Conservation (phyloP, 2,329 filamentous ascomycete genomes). For the Fusarium drepaniforme region DNA sequence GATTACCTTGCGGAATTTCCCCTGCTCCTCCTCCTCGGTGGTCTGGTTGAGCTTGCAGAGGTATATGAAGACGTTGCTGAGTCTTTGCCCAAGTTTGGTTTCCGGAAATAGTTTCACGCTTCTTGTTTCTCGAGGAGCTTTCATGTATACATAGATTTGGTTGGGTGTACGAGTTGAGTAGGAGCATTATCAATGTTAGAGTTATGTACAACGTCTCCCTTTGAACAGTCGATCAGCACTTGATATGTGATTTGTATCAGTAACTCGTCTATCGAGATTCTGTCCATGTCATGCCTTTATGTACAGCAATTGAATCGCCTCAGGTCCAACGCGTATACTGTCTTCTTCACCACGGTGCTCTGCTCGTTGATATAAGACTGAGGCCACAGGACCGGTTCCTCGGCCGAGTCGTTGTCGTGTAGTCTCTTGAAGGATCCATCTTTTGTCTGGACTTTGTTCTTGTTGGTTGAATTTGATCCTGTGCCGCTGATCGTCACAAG, state of each 20-base stretch:
- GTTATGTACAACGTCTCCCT: too few species aligned
- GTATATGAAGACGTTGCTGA: not conserved
- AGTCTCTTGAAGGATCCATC: constrained; percentile 3
- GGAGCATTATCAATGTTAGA: not conserved
- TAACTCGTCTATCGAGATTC: not conserved
- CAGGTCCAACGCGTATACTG: not conserved
- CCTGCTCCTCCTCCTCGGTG: not conserved
- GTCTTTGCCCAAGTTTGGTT: not conserved
- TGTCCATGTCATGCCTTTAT: not conserved
- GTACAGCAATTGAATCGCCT: not conserved
- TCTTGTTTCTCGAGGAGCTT: not conserved
- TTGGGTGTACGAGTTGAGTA: not conserved
- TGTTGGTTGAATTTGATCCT: not conserved
- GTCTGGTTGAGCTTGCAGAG: not conserved
- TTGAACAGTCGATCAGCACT: not conserved
- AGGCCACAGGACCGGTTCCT: constrained; percentile 17
- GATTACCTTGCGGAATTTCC: not conserved
- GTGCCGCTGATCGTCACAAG: constrained; percentile 3
- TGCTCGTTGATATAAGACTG: constrained; percentile 6
- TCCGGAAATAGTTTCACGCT: not conserved
- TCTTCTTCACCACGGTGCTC: not conserved
- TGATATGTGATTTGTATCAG: not conserved
- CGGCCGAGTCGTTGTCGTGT: constrained; percentile 8
- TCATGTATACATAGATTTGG: not conserved
- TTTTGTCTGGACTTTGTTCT: not conserved